Conservation (phyloP, 2,329 filamentous ascomycete genomes). For the Coniochaeta ligniaria region DNA sequence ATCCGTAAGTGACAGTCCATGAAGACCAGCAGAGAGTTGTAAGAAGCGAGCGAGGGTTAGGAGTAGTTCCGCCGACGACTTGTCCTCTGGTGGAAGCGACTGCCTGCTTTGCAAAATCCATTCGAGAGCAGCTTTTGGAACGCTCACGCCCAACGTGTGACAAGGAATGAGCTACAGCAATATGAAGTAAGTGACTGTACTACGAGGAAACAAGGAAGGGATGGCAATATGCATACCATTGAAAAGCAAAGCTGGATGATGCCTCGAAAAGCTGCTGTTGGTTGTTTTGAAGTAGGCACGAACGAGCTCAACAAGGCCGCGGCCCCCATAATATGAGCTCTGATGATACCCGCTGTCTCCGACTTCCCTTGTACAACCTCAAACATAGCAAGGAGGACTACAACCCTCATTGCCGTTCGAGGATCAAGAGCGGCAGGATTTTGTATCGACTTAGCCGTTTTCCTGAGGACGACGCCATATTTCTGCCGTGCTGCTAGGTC, state of each 20-base stretch:
- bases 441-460: constrained; percentile 33
- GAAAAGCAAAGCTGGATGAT: constrained; percentile 50
- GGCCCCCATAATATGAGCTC: constrained; percentile 52
- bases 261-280: constrained; percentile 39
- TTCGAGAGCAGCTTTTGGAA: constrained; percentile 35
- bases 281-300: constrained; percentile 27
- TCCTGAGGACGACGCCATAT: constrained; percentile 45
- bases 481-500: constrained; percentile 39
- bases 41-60: constrained; percentile 31
- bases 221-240: constrained; percentile 31
- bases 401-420: constrained; percentile 40
- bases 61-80: constrained; percentile 31
- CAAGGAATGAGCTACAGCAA: constrained; percentile 34
- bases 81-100: constrained; percentile 26
- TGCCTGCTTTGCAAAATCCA: constrained; percentile 30
- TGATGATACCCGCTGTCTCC: constrained; percentile 41
- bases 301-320: constrained; percentile 47
- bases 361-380: constrained; percentile 49
- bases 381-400: constrained; percentile 53
- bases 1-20: constrained; percentile 27
- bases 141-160: constrained; percentile 27
- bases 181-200: not conserved
- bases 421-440: constrained; percentile 24
- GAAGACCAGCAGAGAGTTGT: constrained; percentile 27
- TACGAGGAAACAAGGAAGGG: not conserved